Evolutionary conservation across 1,284 basidiomycete species (phyloP).

Genomic region (Sporisorium sorghi): DNA sequence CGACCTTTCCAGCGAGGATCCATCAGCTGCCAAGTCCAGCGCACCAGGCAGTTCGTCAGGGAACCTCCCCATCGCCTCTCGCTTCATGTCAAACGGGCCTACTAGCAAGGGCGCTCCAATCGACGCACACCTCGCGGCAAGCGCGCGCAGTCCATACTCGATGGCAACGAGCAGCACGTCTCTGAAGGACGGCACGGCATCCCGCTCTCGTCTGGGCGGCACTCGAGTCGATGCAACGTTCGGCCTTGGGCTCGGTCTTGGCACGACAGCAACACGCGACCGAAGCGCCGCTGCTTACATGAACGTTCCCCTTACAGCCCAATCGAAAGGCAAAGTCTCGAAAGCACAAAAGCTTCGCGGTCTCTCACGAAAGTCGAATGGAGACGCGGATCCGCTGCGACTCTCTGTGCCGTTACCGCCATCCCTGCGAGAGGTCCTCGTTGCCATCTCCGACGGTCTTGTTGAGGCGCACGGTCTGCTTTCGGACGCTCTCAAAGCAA

Average conservation of each 20-base stretch:
- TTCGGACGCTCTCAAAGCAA: slow-evolving; percentile 55
- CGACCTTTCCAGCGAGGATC: background rate
- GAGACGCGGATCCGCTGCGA: slow-evolving; percentile 35
- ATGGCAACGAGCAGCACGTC: background rate
- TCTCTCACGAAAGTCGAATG: slow-evolving; percentile 22
- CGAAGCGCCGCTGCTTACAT: slow-evolving; percentile 33
- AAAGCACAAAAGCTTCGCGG: slow-evolving; percentile 45
- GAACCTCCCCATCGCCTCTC: slow-evolving; percentile 58
- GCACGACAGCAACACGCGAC: slow-evolving; percentile 34
- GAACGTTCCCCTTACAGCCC: slow-evolving; percentile 3
- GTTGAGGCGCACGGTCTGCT: slow-evolving; percentile 54
- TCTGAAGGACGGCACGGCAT: background rate
- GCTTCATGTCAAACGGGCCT: slow-evolving; percentile 48
- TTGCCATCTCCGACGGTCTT: slow-evolving; percentile 54
- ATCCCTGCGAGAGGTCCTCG: slow-evolving; percentile 53
- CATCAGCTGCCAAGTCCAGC: background rate
- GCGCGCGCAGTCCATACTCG: slow-evolving; percentile 36
- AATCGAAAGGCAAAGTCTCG: slow-evolving; percentile 27
- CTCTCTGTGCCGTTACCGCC: slow-evolving; percentile 54
- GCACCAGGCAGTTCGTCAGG: slow-evolving; percentile 6
- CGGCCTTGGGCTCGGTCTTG: slow-evolving; percentile 51
- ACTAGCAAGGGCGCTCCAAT: slow-evolving; percentile 1
- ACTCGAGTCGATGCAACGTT: slow-evolving; percentile 16
- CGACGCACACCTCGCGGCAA: slow-evolving; percentile 18
- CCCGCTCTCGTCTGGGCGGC: background rate